Conservation (phyloP, 139 green algal genomes). For the Chlorella sp. region DNA sequence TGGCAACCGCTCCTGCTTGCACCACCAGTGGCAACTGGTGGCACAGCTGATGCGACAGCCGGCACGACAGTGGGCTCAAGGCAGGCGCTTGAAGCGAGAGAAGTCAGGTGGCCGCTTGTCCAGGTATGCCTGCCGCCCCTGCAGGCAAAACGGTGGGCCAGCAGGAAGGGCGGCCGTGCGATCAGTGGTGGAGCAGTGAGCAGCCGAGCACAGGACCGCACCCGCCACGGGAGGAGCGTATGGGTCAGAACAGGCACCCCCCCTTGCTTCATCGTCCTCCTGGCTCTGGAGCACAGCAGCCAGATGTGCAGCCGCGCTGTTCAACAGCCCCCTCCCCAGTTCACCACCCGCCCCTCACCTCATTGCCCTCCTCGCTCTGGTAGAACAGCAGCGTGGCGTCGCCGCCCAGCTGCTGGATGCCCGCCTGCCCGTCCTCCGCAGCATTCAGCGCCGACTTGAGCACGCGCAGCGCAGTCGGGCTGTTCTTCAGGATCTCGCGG, state of each 20-base stretch:
- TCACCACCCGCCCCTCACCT: slow-evolving; percentile 58
- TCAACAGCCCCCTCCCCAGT: too few species aligned
- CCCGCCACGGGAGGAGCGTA: too few species aligned
- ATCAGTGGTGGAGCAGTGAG: neutral
- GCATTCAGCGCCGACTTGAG: slow-evolving; percentile 96
- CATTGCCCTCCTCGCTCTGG: slow-evolving; percentile 90
- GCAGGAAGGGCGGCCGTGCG: neutral
- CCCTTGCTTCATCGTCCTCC: too few species aligned
- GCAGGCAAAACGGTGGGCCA: slow-evolving; percentile 15
- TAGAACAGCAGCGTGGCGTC: slow-evolving; percentile 99
- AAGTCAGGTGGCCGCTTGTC: slow-evolving; percentile 94
- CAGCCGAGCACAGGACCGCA: too few species aligned
- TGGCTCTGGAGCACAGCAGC: neutral
- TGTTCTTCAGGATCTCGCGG: slow-evolving; percentile 96
- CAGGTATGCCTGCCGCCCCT: slow-evolving; percentile 87
- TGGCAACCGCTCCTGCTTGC: too few species aligned
- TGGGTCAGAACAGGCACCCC: too few species aligned
- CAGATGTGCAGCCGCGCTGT: neutral
- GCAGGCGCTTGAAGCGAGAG: slow-evolving; percentile 86
- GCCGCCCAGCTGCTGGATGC: slow-evolving; percentile 94
- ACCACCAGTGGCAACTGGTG: too few species aligned
- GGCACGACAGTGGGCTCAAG: slow-evolving; percentile 50
- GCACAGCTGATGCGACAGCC: too few species aligned
- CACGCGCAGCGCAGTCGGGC: slow-evolving; percentile 92
- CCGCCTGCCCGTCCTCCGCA: slow-evolving; percentile 95